Conservation (phyloP, 2,329 filamentous ascomycete species). For the Pseudogymnoascus sp. region DNA sequence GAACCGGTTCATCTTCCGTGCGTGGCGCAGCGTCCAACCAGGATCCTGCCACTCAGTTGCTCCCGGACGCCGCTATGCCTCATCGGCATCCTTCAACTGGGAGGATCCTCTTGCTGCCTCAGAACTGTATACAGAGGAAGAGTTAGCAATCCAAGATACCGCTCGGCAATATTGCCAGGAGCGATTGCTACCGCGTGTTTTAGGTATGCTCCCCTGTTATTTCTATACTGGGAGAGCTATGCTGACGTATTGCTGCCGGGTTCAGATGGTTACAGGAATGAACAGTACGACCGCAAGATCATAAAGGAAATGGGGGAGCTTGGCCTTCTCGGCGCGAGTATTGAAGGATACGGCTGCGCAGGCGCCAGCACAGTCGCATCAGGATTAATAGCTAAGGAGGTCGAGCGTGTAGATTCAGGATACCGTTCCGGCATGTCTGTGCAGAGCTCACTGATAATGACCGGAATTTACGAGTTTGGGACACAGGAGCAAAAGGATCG, state of each 20-base stretch:
- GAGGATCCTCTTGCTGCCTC: constrained; percentile 76
- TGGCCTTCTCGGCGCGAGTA: constrained; percentile 77
- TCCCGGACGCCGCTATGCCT: constrained; percentile 14
- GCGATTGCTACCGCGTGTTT: constrained; percentile 70
- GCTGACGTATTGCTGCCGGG: not conserved
- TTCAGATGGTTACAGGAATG: constrained; percentile 75
- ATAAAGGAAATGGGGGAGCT: constrained; percentile 87
- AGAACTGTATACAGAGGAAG: constrained; percentile 78
- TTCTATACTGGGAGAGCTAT: constrained; percentile 6
- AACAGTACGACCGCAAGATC: constrained; percentile 78
- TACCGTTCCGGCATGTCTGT: constrained; percentile 92
- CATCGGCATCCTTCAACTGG: constrained; percentile 64
- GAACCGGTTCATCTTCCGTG: not conserved
- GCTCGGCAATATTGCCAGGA: constrained; percentile 94
- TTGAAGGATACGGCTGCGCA: constrained; percentile 80
- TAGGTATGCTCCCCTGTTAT: constrained; percentile 52
- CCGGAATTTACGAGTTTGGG: constrained; percentile 83
- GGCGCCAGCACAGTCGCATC: constrained; percentile 80
- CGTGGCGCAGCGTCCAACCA: not conserved
- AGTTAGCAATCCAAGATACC: constrained; percentile 80
- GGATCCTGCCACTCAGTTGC: not conserved
- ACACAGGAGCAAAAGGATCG: constrained; percentile 77
- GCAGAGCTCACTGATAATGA: constrained; percentile 85
- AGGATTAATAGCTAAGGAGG: constrained; percentile 83
- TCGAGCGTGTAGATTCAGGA: constrained; percentile 84